These are phyloP conservation scores for Bipolaris oryzae DNA, from an alignment of 2,329 filamentous ascomycete species.

Conservation along the genomic window DNA sequence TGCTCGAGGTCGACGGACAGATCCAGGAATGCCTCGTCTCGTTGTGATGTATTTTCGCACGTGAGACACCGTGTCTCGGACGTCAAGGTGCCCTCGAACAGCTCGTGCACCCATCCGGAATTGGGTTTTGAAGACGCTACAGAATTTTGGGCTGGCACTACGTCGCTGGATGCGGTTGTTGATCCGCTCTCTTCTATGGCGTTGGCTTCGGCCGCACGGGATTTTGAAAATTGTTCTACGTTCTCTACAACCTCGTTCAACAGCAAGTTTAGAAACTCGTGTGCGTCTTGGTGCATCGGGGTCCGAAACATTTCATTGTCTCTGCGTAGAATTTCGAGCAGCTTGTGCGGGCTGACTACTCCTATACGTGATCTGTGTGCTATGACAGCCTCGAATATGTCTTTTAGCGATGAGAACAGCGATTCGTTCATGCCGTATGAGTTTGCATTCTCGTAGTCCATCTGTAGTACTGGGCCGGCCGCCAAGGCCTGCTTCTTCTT, in stretches of 20 bases:
- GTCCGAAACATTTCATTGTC: constrained; percentile 98
- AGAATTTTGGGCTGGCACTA: constrained; percentile 29
- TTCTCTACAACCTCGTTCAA: constrained; percentile 96
- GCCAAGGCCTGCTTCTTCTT: constrained; percentile 96
- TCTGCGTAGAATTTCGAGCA: constrained; percentile 89
- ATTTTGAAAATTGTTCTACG: constrained; percentile 83
- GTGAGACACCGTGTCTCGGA: constrained; percentile 97
- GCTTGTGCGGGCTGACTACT: constrained; percentile 88
- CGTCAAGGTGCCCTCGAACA: constrained; percentile 92
- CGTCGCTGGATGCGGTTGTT: constrained; percentile 24
- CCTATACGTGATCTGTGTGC: constrained; percentile 81
- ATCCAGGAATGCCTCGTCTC: constrained; percentile 95
- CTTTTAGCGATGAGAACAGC: constrained; percentile 91
- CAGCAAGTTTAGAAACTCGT: constrained; percentile 93
- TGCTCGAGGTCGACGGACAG: constrained; percentile 94
- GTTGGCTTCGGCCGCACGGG: constrained; percentile 54
- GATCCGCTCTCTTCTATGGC: constrained; percentile 35
- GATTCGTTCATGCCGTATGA: constrained; percentile 93
- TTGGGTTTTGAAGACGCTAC: constrained; percentile 35
- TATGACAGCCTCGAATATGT: constrained; percentile 92
- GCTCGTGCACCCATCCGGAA: constrained; percentile 87
- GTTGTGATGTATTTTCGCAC: constrained; percentile 92
- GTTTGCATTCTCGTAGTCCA: constrained; percentile 78
- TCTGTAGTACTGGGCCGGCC: constrained; percentile 82
- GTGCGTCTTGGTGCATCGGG: constrained; percentile 97